Percentiles rank a stretch among this genome's conserved stretches.
Conservation (phyloP, 2,329 filamentous ascomycete species). For the Plectosphaerella plurivora region DNA sequence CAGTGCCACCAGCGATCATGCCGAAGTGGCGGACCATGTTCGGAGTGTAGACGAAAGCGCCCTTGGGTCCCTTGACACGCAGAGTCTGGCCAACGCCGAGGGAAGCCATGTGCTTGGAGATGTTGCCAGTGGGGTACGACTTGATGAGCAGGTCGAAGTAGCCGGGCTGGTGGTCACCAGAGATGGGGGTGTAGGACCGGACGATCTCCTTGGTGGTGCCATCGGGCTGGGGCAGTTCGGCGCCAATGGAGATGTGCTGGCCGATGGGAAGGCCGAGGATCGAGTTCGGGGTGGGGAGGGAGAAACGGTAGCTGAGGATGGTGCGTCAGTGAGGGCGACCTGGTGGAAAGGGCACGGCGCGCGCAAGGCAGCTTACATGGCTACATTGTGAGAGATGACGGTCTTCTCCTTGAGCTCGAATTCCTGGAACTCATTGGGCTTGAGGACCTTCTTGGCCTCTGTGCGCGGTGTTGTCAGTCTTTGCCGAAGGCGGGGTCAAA, state of each 20-base stretch:
- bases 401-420: conserved; percentile 95
- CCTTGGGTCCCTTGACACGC: conserved; percentile 90
- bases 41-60: conserved; percentile 93
- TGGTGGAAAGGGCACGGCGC: not conserved
- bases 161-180: conserved; percentile 81
- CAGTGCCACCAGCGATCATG: conserved; percentile 97
- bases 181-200: conserved; percentile 89
- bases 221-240: conserved; percentile 61
- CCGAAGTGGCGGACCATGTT: conserved; percentile 96
- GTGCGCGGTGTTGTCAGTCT: conserved; percentile 6
- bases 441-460: conserved; percentile 79
- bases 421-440: conserved; percentile 82
- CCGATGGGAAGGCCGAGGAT: conserved; percentile 96
- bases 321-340: conserved; percentile 3
- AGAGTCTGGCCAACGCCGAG: conserved; percentile 82
- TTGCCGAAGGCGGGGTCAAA: not conserved
- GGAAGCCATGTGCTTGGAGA: conserved; percentile 85
- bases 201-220: conserved; percentile 79
- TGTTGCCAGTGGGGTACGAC: conserved; percentile 95
- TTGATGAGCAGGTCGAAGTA: conserved; percentile 97
- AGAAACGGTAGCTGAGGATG: conserved; percentile 75
- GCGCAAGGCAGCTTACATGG: conserved; percentile 61
- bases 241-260: conserved; percentile 96
- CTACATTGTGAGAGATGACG: conserved; percentile 94
- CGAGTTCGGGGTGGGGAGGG: conserved; percentile 68